Evolutionary conservation across 345 rosid genomes (phyloP).

Genomic region (Salix suchowensis): DNA sequence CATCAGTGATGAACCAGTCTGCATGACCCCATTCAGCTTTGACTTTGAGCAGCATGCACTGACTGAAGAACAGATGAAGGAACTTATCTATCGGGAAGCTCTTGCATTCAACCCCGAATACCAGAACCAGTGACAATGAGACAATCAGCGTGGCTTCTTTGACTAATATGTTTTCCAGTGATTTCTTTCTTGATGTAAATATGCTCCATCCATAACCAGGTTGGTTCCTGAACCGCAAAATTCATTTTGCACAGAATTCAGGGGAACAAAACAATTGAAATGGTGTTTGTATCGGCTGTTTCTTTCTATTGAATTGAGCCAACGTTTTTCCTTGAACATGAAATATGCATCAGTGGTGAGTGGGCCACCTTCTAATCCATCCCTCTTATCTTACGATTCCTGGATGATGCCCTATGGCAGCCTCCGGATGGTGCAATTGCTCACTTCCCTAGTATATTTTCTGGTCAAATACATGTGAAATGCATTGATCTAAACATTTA

Average conservation of each 20-base stretch:
- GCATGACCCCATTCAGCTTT: constrained; percentile 62
- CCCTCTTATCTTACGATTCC: background rate
- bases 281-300: constrained; percentile 28
- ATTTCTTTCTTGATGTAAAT: constrained; percentile 36
- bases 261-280: constrained; percentile 20
- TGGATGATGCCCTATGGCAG: background rate
- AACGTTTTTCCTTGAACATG: background rate
- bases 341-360: background rate
- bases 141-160: constrained; percentile 9
- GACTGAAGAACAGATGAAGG: constrained; percentile 74
- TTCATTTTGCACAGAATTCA: constrained; percentile 25
- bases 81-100: constrained; percentile 70
- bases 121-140: constrained; percentile 25
- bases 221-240: constrained; percentile 31
- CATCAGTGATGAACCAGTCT: constrained; percentile 68
- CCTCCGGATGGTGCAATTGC: background rate
- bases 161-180: constrained; percentile 12
- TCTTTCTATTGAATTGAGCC: background rate
- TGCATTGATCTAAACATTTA: too few species aligned
- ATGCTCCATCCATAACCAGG: constrained; percentile 32
- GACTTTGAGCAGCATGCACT: constrained; percentile 71
- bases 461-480: too few species aligned
- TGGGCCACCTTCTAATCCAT: background rate
- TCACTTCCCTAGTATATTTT: background rate
- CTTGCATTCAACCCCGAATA: constrained; percentile 83